Evolutionary conservation across 345 rosid genomes (phyloP), one percentile per base, ranked within the genome.

Genomic region (Crucihimalaya himalaica): DNA sequence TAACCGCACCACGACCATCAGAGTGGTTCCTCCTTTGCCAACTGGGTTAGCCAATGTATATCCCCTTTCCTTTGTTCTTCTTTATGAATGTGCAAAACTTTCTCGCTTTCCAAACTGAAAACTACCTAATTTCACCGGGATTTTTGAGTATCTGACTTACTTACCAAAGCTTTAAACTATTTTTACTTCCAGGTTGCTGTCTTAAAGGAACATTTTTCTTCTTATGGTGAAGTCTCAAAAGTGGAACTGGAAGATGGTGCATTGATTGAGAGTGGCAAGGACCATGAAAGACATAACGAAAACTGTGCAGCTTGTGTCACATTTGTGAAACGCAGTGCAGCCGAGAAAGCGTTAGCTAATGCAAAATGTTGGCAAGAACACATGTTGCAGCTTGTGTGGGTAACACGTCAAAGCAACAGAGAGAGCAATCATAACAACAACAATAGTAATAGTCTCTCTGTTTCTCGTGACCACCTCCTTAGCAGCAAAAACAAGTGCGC

Each of bases 341-440:
- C 97, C 8, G 97, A 95, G 82, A 87, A 72, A 76, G 99, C 99
- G 56, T 89, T 89, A 76, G 62, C 71, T 13, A 86, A 87, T 77
- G 95, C 85, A 75, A 95, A 90, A 80, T 79, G 81, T 71, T 95
- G 97, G 97, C 80, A 84, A 82, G 94, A 89, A 69, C 84, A 87
- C 63, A 76, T 57, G 68, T 80, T 95, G 85, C 87, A 83, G 84
- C 83, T 92, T 50, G 59, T 28, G 42, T 95, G 99, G 99, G 66
- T 80, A 79, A 78, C 78, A 58, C 80, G 84, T 37, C 80, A 57
- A 57, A 77, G 62, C 63, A 70, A 56, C 37, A 64, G 60, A 70
- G 76, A 77, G 55, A 67, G 73, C 57, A 64, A 78, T 15, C 10
- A 13, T 47, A 46, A 25, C 12, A 72, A 4, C 4, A 73, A 35